Percentiles rank a stretch among this genome's conserved stretches.
phyloP scores from a whole-genome alignment of 2,329 filamentous ascomycete genomes.

The Claviceps spartinae region DNA sequence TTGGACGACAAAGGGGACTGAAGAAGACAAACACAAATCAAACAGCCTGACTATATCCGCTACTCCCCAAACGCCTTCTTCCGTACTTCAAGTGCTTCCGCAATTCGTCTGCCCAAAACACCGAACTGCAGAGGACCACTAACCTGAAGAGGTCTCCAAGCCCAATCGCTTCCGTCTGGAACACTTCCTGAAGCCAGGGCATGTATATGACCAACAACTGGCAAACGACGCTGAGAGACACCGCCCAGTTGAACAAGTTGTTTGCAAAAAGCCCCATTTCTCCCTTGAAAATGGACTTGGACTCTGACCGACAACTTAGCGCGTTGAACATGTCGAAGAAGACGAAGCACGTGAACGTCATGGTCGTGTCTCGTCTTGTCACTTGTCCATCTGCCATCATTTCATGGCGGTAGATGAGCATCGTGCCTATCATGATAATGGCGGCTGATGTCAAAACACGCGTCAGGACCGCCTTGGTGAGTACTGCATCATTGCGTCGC shows the following conservation, averaged over 20 bases:
- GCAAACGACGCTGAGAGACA: constrained; percentile 68
- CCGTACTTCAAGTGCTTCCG: constrained; percentile 65
- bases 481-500: constrained; percentile 72
- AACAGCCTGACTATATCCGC: constrained; percentile 53
- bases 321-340: constrained; percentile 99
- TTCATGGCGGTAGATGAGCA: constrained; percentile 81
- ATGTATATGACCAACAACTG: constrained; percentile 91
- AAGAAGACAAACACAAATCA: constrained; percentile 18
- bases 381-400: constrained; percentile 75
- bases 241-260: constrained; percentile 92
- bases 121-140: constrained; percentile 64
- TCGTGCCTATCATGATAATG: constrained; percentile 86
- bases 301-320: constrained; percentile 79
- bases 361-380: constrained; percentile 88
- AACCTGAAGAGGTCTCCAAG: constrained; percentile 62
- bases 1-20: neutral
- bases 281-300: constrained; percentile 75
- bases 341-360: constrained; percentile 98
- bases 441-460: constrained; percentile 77
- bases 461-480: constrained; percentile 70
- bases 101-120: constrained; percentile 89
- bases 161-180: constrained; percentile 81
- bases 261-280: constrained; percentile 77
- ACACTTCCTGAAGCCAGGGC: constrained; percentile 82
- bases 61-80: constrained; percentile 36